Evolutionary conservation across 2,329 filamentous ascomycete species (phyloP).

Genomic region (Trichoderma guizhouense): DNA sequence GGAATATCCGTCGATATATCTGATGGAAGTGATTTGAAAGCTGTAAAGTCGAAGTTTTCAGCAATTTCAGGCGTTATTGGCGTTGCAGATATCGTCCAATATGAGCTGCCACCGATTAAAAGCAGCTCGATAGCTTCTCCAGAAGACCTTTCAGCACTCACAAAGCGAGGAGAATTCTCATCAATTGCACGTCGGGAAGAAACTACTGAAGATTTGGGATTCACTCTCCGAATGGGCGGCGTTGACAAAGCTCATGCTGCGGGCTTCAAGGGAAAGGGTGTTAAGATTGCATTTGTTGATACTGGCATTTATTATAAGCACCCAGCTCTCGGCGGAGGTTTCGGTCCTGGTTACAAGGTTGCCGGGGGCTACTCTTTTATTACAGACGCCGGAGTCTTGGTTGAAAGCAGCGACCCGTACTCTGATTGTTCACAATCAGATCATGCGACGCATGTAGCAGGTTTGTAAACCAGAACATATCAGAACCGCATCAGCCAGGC

Average conservation of each 20-base stretch:
- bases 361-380: background rate
- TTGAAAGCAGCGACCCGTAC: background rate
- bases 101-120: background rate
- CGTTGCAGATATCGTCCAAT: background rate
- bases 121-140: background rate
- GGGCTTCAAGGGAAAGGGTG: background rate
- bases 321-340: background rate
- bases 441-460: constrained; percentile 3
- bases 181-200: background rate
- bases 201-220: background rate
- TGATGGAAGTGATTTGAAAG: background rate
- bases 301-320: constrained; percentile 4
- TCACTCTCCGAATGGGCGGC: background rate
- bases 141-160: background rate
- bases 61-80: background rate
- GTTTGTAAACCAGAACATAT: background rate
- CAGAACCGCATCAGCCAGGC: too few species aligned
- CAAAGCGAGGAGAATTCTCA: background rate
- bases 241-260: background rate
- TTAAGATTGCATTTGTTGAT: background rate
- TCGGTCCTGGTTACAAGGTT: background rate
- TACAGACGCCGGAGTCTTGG: background rate
- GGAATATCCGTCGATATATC: background rate
- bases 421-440: background rate
- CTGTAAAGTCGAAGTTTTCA: background rate